phyloP scores from a whole-genome alignment of 371 early-diverging fungal genomes.

The Entomophthora muscae region DNA sequence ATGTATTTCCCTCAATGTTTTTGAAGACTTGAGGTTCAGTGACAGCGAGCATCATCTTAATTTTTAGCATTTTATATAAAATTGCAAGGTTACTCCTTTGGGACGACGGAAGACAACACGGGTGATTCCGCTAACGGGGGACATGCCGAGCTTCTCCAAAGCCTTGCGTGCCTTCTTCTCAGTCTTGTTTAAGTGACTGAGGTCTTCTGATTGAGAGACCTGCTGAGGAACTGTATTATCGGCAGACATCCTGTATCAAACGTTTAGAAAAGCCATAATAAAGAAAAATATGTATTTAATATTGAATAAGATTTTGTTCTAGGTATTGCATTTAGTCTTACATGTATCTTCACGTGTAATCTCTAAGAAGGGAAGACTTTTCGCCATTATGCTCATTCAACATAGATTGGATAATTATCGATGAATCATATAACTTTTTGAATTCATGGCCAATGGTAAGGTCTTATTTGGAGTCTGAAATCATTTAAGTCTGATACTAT shows the following conservation, averaged over 20 bases:
- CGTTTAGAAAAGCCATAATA: neutral
- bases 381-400: neutral
- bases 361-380: neutral
- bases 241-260: neutral
- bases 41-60: slow-evolving; percentile 67
- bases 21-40: slow-evolving; percentile 86
- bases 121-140: slow-evolving; percentile 68
- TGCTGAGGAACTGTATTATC: neutral
- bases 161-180: slow-evolving; percentile 97
- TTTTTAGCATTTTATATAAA: slow-evolving; percentile 5
- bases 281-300: no score
- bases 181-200: neutral
- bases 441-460: no score
- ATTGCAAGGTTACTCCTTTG: slow-evolving; percentile 34
- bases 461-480: no score
- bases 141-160: slow-evolving; percentile 77
- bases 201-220: neutral
- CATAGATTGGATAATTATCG: neutral
- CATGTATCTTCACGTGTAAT: neutral
- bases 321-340: neutral
- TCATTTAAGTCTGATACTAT: no score
- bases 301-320: no score
- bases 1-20: slow-evolving; percentile 71
- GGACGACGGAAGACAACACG: slow-evolving; percentile 84
- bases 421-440: no score